phyloP scores from a whole-genome alignment of 2,329 filamentous ascomycete species.

The Clonostachys rhizophaga region DNA sequence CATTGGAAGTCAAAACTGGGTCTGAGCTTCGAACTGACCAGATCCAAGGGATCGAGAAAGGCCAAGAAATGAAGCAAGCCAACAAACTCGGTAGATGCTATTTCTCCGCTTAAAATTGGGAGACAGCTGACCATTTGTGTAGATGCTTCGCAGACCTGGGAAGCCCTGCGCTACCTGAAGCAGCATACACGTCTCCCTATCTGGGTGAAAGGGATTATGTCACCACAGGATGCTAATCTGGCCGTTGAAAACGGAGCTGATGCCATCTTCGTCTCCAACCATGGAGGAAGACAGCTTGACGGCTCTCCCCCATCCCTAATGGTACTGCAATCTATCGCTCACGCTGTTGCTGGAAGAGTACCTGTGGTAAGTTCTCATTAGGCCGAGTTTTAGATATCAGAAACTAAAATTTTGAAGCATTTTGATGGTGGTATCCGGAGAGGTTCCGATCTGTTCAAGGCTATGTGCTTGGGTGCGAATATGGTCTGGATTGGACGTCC shows the following conservation, averaged over 20 bases:
- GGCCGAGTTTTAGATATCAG: no score
- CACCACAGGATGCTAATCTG: constrained; percentile 18
- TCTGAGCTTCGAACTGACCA: constrained; percentile 5
- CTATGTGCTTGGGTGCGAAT: no score
- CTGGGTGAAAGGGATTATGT: constrained; percentile 19
- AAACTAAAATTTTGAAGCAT: background rate
- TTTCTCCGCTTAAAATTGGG: background rate
- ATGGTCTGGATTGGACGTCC: no score
- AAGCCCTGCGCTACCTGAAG: background rate
- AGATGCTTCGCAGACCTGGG: background rate
- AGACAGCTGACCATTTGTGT: background rate
- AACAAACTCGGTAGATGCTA: background rate
- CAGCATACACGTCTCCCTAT: constrained; percentile 1
- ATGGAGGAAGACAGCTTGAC: background rate
- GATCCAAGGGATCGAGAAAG: background rate
- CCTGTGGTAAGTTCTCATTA: background rate
- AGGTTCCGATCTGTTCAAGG: constrained; percentile 4
- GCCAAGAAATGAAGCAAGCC: background rate
- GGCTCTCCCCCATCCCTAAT: background rate
- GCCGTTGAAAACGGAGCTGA: constrained; percentile 20
- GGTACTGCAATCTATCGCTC: constrained; percentile 3
- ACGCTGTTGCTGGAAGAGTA: background rate
- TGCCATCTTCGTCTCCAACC: constrained; percentile 18
- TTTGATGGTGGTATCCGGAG: constrained; percentile 16
- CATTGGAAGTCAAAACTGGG: constrained; percentile 6